Conservation (phyloP, 805 yeast species). For the Kazachstania psychrophila region DNA sequence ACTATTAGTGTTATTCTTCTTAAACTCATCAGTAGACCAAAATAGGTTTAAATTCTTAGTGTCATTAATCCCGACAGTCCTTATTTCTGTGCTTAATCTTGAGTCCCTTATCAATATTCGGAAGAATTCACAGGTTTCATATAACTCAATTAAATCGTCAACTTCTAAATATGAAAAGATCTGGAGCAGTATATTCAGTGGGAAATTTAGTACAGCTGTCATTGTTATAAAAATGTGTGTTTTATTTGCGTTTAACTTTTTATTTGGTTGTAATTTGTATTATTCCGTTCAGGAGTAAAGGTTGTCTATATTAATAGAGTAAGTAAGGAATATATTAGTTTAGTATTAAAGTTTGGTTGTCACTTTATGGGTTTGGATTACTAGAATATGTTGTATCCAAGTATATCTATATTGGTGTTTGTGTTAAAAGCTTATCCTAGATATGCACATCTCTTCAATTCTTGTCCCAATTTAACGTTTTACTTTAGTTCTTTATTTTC, state of each 20-base stretch:
- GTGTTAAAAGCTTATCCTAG: too few species aligned
- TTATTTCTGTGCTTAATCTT: background rate
- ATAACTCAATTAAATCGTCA: constrained; percentile 10
- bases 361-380: too few species aligned
- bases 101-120: constrained; percentile 19
- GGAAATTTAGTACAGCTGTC: constrained; percentile 15
- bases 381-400: too few species aligned
- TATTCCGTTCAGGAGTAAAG: background rate
- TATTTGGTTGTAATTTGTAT: too few species aligned
- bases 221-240: background rate
- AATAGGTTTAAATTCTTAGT: background rate
- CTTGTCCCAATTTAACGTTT: too few species aligned
- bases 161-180: constrained; percentile 17
- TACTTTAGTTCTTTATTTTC: too few species aligned
- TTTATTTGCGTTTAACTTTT: background rate
- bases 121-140: constrained; percentile 11
- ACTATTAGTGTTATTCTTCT: background rate
- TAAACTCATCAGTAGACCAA: background rate
- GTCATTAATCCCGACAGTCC: background rate
- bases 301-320: too few species aligned
- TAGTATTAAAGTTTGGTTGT: too few species aligned
- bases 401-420: too few species aligned
- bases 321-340: too few species aligned
- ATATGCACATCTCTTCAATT: too few species aligned
- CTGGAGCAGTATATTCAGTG: constrained; percentile 19